Evolutionary conservation across 495 filamentous ascomycete species (phyloP).

Genomic region (Neurospora tetrasperma): DNA sequence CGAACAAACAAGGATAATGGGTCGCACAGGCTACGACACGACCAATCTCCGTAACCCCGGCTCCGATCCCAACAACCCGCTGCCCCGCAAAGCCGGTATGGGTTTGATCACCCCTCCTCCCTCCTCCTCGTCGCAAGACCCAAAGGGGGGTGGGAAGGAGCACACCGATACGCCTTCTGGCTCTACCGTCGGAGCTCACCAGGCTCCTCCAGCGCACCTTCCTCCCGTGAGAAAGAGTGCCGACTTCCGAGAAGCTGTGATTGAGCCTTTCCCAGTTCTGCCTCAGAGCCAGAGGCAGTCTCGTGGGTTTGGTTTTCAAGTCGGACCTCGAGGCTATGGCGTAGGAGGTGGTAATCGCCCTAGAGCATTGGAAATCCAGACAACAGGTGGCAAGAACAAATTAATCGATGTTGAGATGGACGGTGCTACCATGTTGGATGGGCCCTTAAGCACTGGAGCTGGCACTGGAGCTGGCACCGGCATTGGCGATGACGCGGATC

Average conservation of each 20-base stretch:
- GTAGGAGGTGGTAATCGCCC: neutral
- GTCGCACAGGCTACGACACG: slow-evolving; percentile 13
- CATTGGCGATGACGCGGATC: neutral
- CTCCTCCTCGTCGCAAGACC: neutral
- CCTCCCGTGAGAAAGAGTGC: neutral
- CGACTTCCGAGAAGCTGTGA: neutral
- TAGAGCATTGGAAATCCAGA: neutral
- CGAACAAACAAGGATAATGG: neutral
- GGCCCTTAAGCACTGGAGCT: neutral
- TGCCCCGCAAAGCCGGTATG: neutral
- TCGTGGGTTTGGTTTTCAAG: neutral
- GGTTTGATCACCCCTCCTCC: rapidly evolving
- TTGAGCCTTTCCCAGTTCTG: neutral
- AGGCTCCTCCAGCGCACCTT: neutral
- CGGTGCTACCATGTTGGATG: neutral
- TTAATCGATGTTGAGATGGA: neutral
- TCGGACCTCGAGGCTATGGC: neutral
- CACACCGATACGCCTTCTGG: neutral
- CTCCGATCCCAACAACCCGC: neutral
- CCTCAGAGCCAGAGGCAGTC: neutral
- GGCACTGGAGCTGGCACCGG: neutral
- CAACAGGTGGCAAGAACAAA: neutral
- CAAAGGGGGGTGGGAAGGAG: slow-evolving; percentile 3
- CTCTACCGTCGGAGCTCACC: neutral
- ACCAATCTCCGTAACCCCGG: neutral